These are phyloP conservation scores for Onygenales sp. DNA, from an alignment of 2,329 filamentous ascomycete species.

Conservation along the genomic window DNA sequence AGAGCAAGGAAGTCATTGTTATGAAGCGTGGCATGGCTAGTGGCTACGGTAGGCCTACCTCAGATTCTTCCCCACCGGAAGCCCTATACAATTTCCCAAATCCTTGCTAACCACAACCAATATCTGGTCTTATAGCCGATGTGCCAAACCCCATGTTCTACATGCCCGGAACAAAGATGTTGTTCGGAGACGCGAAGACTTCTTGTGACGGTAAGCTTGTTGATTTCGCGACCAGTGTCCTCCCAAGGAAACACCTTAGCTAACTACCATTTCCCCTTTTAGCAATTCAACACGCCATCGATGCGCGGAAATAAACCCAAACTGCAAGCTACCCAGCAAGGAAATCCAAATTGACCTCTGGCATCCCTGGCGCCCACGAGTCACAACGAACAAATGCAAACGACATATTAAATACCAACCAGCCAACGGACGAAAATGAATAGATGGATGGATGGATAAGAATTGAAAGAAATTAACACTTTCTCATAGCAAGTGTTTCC, in stretches of 20 bases:
- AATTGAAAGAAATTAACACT: no score
- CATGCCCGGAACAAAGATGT: conserved; percentile 81
- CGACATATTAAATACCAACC: no score
- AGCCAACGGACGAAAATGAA: no score
- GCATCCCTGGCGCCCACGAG: no score
- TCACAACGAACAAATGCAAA: no score
- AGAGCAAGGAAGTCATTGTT: conserved; percentile 84
- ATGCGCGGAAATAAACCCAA: conserved; percentile 9
- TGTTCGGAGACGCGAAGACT: conserved; percentile 82
- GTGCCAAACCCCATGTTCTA: conserved; percentile 92
- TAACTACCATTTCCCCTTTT: not conserved
- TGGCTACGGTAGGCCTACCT: conserved; percentile 58
- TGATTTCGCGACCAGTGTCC: not conserved
- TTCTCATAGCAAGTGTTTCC: no score
- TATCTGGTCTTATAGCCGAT: conserved; percentile 49
- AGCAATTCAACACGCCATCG: conserved; percentile 13
- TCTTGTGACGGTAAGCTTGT: conserved; percentile 62
- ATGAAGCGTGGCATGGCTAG: conserved; percentile 90
- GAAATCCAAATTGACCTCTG: no score
- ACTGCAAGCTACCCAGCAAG: not conserved
- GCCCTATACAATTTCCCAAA: not conserved
- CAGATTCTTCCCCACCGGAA: no score
- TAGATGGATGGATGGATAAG: no score
- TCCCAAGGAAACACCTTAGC: not conserved
- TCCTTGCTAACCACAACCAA: not conserved